phyloP scores from a whole-genome alignment of 176 grass and related monocot species.

The Cenchrus purpureus region DNA sequence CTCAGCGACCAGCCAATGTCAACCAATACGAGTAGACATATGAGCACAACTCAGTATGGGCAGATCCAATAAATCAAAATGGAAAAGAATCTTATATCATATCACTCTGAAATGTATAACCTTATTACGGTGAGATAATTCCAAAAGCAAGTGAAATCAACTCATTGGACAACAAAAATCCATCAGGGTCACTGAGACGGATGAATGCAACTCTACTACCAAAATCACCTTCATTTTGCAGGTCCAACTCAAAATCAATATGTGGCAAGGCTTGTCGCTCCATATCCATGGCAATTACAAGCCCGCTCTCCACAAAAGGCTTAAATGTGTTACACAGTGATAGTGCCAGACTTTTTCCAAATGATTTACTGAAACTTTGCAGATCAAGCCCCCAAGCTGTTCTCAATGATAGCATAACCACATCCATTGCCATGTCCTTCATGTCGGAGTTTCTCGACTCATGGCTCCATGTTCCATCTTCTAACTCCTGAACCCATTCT shows the following conservation, averaged over 20 bases:
- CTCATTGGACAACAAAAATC: constrained; percentile 89
- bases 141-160: constrained; percentile 91
- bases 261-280: constrained; percentile 47
- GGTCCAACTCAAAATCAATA: constrained; percentile 56
- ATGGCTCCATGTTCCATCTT: constrained; percentile 53
- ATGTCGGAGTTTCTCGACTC: constrained; percentile 38
- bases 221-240: constrained; percentile 29
- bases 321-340: constrained; percentile 64
- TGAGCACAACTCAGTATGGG: background rate
- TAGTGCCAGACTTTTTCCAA: constrained; percentile 49
- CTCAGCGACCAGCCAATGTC: constrained; percentile 1
- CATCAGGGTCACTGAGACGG: constrained; percentile 80
- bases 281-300: constrained; percentile 67
- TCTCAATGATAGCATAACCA: constrained; percentile 86
- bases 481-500: constrained; percentile 75
- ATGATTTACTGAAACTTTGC: constrained; percentile 64
- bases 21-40: background rate
- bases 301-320: constrained; percentile 71
- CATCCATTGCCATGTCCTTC: constrained; percentile 87
- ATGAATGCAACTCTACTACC: constrained; percentile 61
- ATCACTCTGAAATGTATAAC: background rate
- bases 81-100: background rate
- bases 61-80: constrained; percentile 19
- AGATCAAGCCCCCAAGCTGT: constrained; percentile 76
- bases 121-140: constrained; percentile 65